phyloP scores from a whole-genome alignment of 768 basidiomycete genomes.

The Steccherinum ochraceum region DNA sequence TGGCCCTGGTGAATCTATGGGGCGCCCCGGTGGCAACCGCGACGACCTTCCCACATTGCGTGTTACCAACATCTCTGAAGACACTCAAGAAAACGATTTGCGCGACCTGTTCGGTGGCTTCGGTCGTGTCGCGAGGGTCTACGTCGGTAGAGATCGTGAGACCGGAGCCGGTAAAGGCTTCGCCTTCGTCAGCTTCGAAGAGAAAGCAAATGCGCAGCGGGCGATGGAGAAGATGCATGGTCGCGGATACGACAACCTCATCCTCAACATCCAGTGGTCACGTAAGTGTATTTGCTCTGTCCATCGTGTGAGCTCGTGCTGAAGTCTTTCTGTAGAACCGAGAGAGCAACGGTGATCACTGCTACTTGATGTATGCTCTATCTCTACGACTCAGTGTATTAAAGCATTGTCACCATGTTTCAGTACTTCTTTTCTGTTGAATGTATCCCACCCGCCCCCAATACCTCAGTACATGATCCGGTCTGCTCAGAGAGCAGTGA shows the following conservation, averaged over 20 bases:
- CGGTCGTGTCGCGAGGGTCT: constrained; percentile 82
- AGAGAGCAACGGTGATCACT: constrained; percentile 27
- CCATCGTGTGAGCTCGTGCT: not conserved
- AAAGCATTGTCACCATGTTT: not conserved
- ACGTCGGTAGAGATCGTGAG: constrained; percentile 91
- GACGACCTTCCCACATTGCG: constrained; percentile 96
- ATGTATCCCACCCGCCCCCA: not conserved
- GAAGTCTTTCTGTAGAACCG: constrained; percentile 24
- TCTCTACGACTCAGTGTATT: not conserved
- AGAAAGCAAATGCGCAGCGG: constrained; percentile 66
- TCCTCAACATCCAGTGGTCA: constrained; percentile 63
- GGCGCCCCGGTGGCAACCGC: constrained; percentile 47
- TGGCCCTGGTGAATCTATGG: constrained; percentile 75
- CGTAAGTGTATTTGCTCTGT: constrained; percentile 33
- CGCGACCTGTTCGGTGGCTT: constrained; percentile 86
- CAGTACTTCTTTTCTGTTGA: not conserved
- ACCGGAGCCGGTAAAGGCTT: constrained; percentile 95
- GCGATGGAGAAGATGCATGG: constrained; percentile 93
- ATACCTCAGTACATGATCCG: too few relatives aligned
- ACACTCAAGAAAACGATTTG: constrained; percentile 91
- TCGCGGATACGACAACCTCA: constrained; percentile 88
- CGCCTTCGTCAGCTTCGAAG: constrained; percentile 96
- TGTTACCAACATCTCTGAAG: constrained; percentile 94
- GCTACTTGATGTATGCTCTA: too few relatives aligned
- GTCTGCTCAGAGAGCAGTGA: too few relatives aligned